Conservation (phyloP, 2,329 filamentous ascomycete species). For the Hypoxylon sp. region DNA sequence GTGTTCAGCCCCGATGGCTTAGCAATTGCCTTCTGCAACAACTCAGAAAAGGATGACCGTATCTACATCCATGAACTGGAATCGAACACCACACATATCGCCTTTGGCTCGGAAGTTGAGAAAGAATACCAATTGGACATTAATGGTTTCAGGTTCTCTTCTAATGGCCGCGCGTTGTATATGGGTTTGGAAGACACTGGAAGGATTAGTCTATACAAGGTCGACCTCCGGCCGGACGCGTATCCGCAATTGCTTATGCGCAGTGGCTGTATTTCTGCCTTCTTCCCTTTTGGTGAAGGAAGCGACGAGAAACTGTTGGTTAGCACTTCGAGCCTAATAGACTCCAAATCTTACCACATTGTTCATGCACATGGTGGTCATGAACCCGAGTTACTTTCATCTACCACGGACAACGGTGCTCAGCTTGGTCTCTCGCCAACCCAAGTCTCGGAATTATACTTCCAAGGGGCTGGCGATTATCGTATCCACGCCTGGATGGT, state of each 20-base stretch:
- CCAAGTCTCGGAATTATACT: constrained; percentile 55
- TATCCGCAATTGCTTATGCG: constrained; percentile 40
- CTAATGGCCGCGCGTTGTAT: constrained; percentile 47
- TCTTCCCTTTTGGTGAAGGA: constrained; percentile 41
- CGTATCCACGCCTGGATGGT: constrained; percentile 53
- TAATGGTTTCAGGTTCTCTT: constrained; percentile 48
- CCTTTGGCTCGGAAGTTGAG: no score
- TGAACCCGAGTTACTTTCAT: constrained; percentile 44
- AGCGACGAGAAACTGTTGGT: constrained; percentile 48
- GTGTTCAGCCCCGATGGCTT: constrained; percentile 51
- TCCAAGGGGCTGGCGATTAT: constrained; percentile 49
- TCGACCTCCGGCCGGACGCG: constrained; percentile 46
- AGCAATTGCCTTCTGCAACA: constrained; percentile 47
- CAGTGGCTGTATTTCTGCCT: constrained; percentile 43
- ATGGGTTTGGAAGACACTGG: constrained; percentile 48
- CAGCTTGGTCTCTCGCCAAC: constrained; percentile 47
- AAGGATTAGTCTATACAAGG: constrained; percentile 45
- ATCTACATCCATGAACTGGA: no score
- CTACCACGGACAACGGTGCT: constrained; percentile 44
- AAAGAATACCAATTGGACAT: no score
- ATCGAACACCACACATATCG: no score
- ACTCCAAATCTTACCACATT: constrained; percentile 51
- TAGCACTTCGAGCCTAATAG: constrained; percentile 50
- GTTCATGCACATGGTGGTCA: constrained; percentile 38
- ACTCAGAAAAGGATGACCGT: constrained; percentile 39